Base-by-base conservation (phyloP, 2,329 filamentous ascomycete genomes). In the Rasamsonia emersonii region DNA sequence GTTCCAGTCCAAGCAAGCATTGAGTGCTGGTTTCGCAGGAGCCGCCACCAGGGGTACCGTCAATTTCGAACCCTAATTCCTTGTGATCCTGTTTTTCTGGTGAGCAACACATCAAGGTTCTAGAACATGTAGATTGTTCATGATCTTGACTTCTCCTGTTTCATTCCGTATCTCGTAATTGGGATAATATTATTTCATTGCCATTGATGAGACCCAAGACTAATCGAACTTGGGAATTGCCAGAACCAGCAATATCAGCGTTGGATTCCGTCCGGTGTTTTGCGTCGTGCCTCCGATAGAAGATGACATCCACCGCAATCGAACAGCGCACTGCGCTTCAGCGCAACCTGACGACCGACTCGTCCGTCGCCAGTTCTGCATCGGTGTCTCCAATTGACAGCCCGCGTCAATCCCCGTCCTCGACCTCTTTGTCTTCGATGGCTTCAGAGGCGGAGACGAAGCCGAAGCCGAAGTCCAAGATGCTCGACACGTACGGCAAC, bases 401-500 rank as follows among this genome's bases (percentile, higher is more conserved):
- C 38, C 75, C 75, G 28, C 65, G 64, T 31, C 68, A 68, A 24
- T 80, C 88, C 16, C 69, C 73, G 28, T 96, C 91, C 5, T 84
- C 83, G 23, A 94, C 89, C 3, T 96, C 91, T 3, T 74, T 96
- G 41, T 95, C 89, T 8, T 96, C 91, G 16, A 71, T 96, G 57
- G 79, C 76, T 35, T 88, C 83, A 8, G 72, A 77, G 35, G 68
- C 74, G 26, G 74, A 71, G 35, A 68, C 71, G 45, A 53, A 55
- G 18, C 30, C 28, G 44, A 43, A 57, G 45, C n/a, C n/a, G 27
- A 24, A 14, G 31, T 18, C 35, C 14, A 78, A 79, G 58, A 75
- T 98, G 46, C 53, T 91, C 43, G 88, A 98, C 66, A 89, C 86
- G 9, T 91, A 93, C 59, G 91, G 91, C 63, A 94, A 96, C 63